Base-by-base conservation (phyloP, 2,329 filamentous ascomycete genomes). In the Lachnellula cervina region DNA sequence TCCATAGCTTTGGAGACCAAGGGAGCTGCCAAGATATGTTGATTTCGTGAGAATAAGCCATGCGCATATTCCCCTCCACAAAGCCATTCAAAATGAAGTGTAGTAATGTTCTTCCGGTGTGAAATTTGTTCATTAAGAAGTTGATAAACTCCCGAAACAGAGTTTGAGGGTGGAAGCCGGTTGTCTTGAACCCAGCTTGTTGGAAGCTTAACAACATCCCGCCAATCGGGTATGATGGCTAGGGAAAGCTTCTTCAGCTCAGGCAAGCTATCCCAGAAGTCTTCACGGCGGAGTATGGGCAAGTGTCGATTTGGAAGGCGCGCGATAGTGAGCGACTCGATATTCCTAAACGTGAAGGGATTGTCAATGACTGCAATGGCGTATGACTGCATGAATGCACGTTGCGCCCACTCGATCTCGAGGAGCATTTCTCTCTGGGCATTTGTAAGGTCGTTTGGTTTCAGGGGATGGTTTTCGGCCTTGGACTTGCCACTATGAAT, bases 341-440 rank as follows among this genome's bases (percentile, higher is more conserved):
- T 75, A 5, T 74, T 70, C 7, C 65, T 57, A 60, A 88, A 87
- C 1, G 73, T 77, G 5, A 65, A 61, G 4, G 73, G 72, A 57
- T 86, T 86, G 63, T 88, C 83, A 23, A 84, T 80, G 44, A 88
- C 69, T 1, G 83, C 80, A 48, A 88, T 78, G 60, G 84, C 79
- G 62, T 86, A 89, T 1, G 85, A 86, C 49, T 84, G 80, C 47
- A 89, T 74, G 66, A 89, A 85, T 17, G 84, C 85, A 52, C 80
- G 75, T 60, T 89, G 84, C 6, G 84, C 84, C 82, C 85, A 88
- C 51, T 84, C 80, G 3, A 83, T 81, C 67, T 89, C 85, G 38
- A 86, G 71, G 1, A 89, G 70, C 81, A 87, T 84, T 68, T 88
- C 84, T 51, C 79, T 82, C 67, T 89, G 87, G n/a, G 80, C 75